Evolutionary conservation across 2,329 filamentous ascomycete genomes (phyloP).

Genomic region (Diaporthe sp.): DNA sequence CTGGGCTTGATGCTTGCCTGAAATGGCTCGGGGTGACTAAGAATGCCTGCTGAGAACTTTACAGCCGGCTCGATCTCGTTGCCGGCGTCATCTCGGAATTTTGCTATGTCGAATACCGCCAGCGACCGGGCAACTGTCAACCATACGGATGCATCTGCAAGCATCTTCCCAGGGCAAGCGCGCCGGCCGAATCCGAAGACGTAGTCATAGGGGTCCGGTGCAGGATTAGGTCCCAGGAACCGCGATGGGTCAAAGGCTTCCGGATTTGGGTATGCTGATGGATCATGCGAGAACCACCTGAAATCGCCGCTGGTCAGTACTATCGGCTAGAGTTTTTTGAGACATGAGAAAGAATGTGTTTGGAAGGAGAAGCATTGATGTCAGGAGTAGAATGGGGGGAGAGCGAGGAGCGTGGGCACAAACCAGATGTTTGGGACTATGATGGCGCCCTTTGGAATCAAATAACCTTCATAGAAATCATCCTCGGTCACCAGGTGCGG

Average conservation of each 20-base stretch:
- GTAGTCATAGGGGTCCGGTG: slow-evolving; percentile 25
- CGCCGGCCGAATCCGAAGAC: slow-evolving; percentile 37
- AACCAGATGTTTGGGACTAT: slow-evolving; percentile 37
- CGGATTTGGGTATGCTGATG: slow-evolving; percentile 30
- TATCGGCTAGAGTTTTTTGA: not conserved
- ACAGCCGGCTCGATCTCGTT: slow-evolving; percentile 43
- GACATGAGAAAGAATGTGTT: too few species aligned
- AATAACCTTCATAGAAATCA: slow-evolving; percentile 39
- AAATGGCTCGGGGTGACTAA: slow-evolving; percentile 41
- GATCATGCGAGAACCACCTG: slow-evolving; percentile 40
- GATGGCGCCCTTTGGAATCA: slow-evolving; percentile 42
- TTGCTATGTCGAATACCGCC: slow-evolving; percentile 53
- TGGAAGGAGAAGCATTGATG: not conserved
- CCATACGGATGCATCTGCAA: slow-evolving; percentile 35
- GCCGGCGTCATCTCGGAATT: slow-evolving; percentile 48
- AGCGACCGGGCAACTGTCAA: slow-evolving; percentile 48
- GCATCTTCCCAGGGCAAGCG: slow-evolving; percentile 31
- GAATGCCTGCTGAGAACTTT: slow-evolving; percentile 36
- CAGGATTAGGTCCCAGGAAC: slow-evolving; percentile 32
- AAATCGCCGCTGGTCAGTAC: slow-evolving; percentile 1
- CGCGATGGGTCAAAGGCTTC: slow-evolving; percentile 35
- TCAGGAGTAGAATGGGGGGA: not conserved
- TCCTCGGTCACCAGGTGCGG: slow-evolving; percentile 50
- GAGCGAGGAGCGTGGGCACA: not conserved
- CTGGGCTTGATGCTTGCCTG: slow-evolving; percentile 39